phyloP scores from a whole-genome alignment of 1,284 basidiomycete genomes.

The Wallemia ichthyophaga region DNA sequence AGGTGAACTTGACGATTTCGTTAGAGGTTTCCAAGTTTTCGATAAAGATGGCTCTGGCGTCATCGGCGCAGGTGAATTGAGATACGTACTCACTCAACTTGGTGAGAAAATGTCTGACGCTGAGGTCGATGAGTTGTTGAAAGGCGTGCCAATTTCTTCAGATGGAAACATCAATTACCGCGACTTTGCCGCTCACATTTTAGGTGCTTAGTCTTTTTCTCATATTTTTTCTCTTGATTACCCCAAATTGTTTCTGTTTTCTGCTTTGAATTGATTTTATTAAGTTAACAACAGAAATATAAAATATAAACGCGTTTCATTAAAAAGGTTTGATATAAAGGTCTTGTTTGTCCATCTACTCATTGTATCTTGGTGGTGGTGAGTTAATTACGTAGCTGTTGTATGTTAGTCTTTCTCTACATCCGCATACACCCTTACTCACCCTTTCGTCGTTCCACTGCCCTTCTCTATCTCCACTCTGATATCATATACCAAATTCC shows the following conservation, averaged over 20 bases:
- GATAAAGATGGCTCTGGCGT: conserved; percentile 94
- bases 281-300: not conserved
- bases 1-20: conserved; percentile 59
- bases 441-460: conserved; percentile 29
- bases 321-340: too few relatives aligned
- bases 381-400: not conserved
- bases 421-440: not conserved
- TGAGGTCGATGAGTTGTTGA: conserved; percentile 90
- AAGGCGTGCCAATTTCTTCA: conserved; percentile 66
- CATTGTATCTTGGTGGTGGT: not conserved
- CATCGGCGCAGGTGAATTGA: conserved; percentile 67
- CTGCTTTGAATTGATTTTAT: too few relatives aligned
- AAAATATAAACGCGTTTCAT: not conserved
- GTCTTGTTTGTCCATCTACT: not conserved
- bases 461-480: conserved; percentile 62
- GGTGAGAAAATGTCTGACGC: conserved; percentile 95
- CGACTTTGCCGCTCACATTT: conserved; percentile 71
- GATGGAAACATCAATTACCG: conserved; percentile 96
- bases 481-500: conserved; percentile 56
- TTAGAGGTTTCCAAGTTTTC: conserved; percentile 96
- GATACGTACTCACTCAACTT: conserved; percentile 81
- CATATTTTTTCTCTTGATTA: too few relatives aligned
- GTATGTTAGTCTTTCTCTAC: too few relatives aligned
- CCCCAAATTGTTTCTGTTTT: too few relatives aligned
- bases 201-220: conserved; percentile 14